Evolutionary conservation across 371 early-diverging fungal species (phyloP), one percentile per base, ranked within the genome.

Genomic region (Apophysomyces trapeziformis): DNA sequence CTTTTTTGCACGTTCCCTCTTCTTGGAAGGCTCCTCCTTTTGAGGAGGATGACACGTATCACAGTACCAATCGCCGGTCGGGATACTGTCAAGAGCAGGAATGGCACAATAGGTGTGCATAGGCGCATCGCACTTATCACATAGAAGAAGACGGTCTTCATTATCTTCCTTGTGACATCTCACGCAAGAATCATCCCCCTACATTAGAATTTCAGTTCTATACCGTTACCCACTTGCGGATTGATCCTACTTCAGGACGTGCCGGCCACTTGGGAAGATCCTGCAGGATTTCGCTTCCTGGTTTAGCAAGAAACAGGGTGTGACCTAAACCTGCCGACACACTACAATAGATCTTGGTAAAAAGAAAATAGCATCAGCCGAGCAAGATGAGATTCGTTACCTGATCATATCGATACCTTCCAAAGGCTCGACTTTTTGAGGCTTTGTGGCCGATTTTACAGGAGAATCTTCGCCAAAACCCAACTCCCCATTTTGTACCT

Each of bases 71-170:
- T 70, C 70, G 21, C 66, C 70, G 21, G 63, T 66, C 21, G 70
- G 70, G 14, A 70, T 65, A 47, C 60, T 58, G 60, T 76, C 67
- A 14, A 87, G 74, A 50, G 76, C 70, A 13, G 87, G 87, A 1
- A 74, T 67, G 1, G 76, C 71, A 66, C 87, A 87, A 44, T 80
- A 78, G 32, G 78, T 72, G 66, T 87, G 87, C 8, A 74, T 69
- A 37, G 83, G 81, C 8, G 70, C 71, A 71, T 87, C 84, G 60
- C 87, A 87, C 63, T 73, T 73, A 61, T 85, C 85, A 57, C 87
- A 87, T 13, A 87, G 68, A 14, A 87, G 66, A 65, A 87, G 71
- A 26, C 74, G 68, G 4, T 84, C 83, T 63, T 85, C 87, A 54
- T 84, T 76, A 56, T 84, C 79, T 37, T 75, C 77, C 21, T 69